Evolutionary conservation across 495 filamentous ascomycete genomes (phyloP), one percentile per base, ranked within the genome.

Genomic region (Podospora sp.): DNA sequence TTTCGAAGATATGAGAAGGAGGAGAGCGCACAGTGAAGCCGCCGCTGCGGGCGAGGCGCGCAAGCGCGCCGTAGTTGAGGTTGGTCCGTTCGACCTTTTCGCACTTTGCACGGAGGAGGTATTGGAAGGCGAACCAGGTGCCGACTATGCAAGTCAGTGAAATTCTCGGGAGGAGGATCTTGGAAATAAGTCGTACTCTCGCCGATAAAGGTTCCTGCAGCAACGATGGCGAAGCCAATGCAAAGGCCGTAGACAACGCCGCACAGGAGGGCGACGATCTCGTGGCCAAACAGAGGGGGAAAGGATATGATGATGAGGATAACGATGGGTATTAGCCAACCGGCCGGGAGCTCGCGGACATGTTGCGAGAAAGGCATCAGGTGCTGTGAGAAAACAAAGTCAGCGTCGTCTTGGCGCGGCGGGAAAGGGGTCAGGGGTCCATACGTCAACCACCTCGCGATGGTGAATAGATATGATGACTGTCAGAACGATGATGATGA

Each of bases 291-390:
- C 0, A 77, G 69, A 4, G 75, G 75, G 2, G 75, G 75, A 35
- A 77, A 75, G n/a, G 72, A 74, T 26, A 77, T 72, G 29, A 75
- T 40, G 66, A 77, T 69, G 27, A 77, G 68, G 52, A 77, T 76
- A n/a, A 46, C 69, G 62, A 77, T 74, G 3, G 74, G 74, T 36
- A 77, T 73, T 22, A 74, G 26, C 71, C 72, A 77, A 1, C 75
- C 75, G 12, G 68, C 73, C 0, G 69, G 71, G 4, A 74, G 55
- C 21, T 71, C 70, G 50, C 75, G 69, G 0, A 77, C 69, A 51
- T 77, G 68, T 33, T 74, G 55, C 29, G 73, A 66, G 29, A 68
- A 72, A 1, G 75, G 75, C 21, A 65, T 63, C 2, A 77, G 68
- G 49, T 62, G 50, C 74, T 74, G 63, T 6, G 29, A n/a, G 2